Base-by-base conservation (phyloP, 108 stramenopile species). In the Cylindrotheca closterium region DNA sequence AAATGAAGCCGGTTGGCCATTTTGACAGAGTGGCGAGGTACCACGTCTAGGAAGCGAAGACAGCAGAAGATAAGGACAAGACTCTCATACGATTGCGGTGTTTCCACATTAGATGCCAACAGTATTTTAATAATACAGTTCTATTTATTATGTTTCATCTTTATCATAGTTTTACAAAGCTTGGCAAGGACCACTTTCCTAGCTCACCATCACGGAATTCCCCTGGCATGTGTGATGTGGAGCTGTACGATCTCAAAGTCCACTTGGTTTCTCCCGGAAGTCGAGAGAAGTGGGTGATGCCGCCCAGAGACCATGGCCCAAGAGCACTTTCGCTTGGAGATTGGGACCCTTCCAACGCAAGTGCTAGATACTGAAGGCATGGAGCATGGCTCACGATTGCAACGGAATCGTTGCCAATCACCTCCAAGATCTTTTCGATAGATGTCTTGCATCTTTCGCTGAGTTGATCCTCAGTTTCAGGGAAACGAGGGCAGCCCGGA, bases 301-400 rank as follows among this genome's bases (percentile, higher is more conserved):
- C 87, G 34, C 87, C 87, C 47, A 85, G 32, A 37, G 84, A 76
- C 84, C 84, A 85, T 3, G 84, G 78, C 3, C 70, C 75, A 4
- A 67, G 23, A 47, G 26, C 71, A 27, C 51, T 78, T 73, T 50
- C 67, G 68, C 29, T 77, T 70, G 37, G 51, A 47, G 29, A 67
- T 30, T 49, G 63, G 15, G 37, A 42, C 32, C 71, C 74, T 58
- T 84, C 83, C 23, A 89, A 52, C 30, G 58, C 58, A n/a, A 82
- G 58, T 18, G 84, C 82, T 74, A 86, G 69, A 37, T 79, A 68
- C 49, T 86, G 84, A 12, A 73, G 70, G 58, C 87, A 89, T 5
- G 87, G 84, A 18, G 82, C 81, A 65, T 89, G 87, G 47, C 82
- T 81, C 17, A 89, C 87, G 62, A 89, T 79, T 34, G 67, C 80